Evolutionary conservation across 805 yeast species (phyloP), one percentile per base, ranked within the genome.

Genomic region (Candida suzukii): DNA sequence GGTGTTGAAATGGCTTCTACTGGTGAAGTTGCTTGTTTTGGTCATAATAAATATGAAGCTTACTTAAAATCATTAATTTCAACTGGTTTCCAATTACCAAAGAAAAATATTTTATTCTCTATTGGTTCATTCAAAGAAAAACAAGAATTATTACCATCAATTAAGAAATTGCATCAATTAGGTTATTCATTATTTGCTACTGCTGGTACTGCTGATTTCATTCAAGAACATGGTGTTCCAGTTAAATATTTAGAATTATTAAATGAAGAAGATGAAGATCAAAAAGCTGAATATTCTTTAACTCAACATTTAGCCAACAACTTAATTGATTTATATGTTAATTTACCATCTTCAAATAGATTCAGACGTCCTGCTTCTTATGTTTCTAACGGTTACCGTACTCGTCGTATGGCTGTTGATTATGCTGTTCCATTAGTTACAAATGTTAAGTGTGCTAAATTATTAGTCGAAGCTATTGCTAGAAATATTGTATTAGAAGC

Each of bases 1-100:
- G 98, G 98, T 70, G 98, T 91, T 50, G 98, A 91, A 69, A 91
- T 91, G 98, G 96, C 98, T 17, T 91, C 97, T 25, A 91, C 98
- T 47, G 98, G 98, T 74, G 98, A 88, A 66, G 97, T 90, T 58
- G 99, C 99, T 38, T 78, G 95, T 48, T 91, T 93, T 60, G 99
- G 99, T 57, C 88, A 76, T 58, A 83, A 90, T 73, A 91, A 91
- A 67, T 90, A 88, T 60, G 99, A 95, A 70, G 99, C 99, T 19
- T 93, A 93, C 70, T 67, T 93, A 68, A 95, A 93, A 70, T 84
- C 97, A 25, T 74, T 93, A 65, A 73, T 93, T 44, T 88, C 99
- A 13, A 88, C 97, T 42, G 99, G 99, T 17, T 88, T 93, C 80
- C 81, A 80, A 58, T 69, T 91, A 48, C 99, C 99, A 55, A 86